Evolutionary conservation across 495 filamentous ascomycete species (phyloP), one percentile per base, ranked within the genome.

Genomic region (Antarctomyces pellizariae): DNA sequence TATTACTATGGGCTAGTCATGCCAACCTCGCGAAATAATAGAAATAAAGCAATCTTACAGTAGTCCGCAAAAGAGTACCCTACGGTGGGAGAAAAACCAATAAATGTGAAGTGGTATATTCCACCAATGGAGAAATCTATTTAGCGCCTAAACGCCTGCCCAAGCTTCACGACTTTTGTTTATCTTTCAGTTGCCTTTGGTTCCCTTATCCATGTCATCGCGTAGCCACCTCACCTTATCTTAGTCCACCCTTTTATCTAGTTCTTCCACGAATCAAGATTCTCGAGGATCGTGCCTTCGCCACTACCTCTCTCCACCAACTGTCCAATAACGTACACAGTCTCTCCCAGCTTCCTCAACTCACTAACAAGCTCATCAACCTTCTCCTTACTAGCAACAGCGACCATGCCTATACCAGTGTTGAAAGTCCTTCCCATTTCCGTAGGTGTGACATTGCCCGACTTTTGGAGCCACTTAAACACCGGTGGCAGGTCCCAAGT

Each of bases 391-490:
- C 54, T 56, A 0, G 91, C 79, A 5, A 77, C 80, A 5, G 84
- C 45, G 3, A 93, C 73, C 77, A 95, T 91, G 25, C 86, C 86
- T 13, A 97, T 46, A 28, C 86, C 86, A 13, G 67, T 77, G 53
- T 97, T 97, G 59, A 89, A 95, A n/a, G 75, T 75, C 31, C 78
- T 58, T 17, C 67, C 75, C 58, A 95, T 77, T 59, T 97, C 89
- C 7, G 44, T 26, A 0, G 71, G 53, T 21, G 55, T 57, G 7
- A 97, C 56, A 32, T 69, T 68, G n/a, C 80, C 86, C 13, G 59
- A 58, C 43, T 57, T 43, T 47, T 79, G 75, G 28, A 97, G 56
- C 86, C 86, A 97, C 33, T 50, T 46, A 50, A 93, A 79, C 9
- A 92, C 71, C 0, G 61, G 44, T 4, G 78, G 78, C 19, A 73